phyloP scores from a whole-genome alignment of 306 rosid species.

The Prunus kanzakura region DNA sequence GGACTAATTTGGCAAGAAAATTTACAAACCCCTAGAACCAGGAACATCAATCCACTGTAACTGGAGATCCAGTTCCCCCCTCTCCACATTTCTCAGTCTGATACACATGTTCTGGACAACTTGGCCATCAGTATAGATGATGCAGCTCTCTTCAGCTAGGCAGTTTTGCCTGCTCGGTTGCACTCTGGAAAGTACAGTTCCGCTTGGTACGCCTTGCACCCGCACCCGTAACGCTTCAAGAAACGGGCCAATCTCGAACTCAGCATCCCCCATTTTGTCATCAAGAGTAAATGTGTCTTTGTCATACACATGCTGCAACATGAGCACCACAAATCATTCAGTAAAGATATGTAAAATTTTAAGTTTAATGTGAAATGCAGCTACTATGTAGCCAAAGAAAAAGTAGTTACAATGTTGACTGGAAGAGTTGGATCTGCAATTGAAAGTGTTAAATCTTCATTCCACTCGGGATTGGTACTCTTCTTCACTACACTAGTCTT shows the following conservation, averaged over 20 bases:
- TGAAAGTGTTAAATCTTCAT: conserved; percentile 32
- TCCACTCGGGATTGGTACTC: conserved; percentile 27
- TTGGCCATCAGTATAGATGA: conserved; percentile 51
- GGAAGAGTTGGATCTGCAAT: conserved; percentile 34
- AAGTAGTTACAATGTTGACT: conserved; percentile 51
- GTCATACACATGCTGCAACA: conserved; percentile 67
- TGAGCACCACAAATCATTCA: not conserved
- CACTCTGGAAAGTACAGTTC: conserved; percentile 47
- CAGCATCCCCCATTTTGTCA: conserved; percentile 94
- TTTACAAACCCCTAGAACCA: conserved; percentile 54
- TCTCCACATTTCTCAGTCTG: conserved; percentile 72
- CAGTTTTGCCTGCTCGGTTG: conserved; percentile 62
- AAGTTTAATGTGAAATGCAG: not conserved
- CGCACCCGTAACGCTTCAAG: conserved; percentile 54
- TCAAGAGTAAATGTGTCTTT: conserved; percentile 62
- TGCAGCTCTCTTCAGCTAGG: conserved; percentile 70
- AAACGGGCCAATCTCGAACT: conserved; percentile 54
- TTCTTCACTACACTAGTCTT: conserved; percentile 31
- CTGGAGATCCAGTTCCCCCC: conserved; percentile 68
- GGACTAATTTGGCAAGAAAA: not conserved
- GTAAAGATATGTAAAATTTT: not conserved
- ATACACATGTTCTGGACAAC: conserved; percentile 59
- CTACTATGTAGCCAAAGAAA: not conserved
- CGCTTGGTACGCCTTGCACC: conserved; percentile 38
- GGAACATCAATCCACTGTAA: conserved; percentile 78